These are phyloP conservation scores for Amanita muscaria DNA, from an alignment of 768 basidiomycete species.

Conservation along the genomic window DNA sequence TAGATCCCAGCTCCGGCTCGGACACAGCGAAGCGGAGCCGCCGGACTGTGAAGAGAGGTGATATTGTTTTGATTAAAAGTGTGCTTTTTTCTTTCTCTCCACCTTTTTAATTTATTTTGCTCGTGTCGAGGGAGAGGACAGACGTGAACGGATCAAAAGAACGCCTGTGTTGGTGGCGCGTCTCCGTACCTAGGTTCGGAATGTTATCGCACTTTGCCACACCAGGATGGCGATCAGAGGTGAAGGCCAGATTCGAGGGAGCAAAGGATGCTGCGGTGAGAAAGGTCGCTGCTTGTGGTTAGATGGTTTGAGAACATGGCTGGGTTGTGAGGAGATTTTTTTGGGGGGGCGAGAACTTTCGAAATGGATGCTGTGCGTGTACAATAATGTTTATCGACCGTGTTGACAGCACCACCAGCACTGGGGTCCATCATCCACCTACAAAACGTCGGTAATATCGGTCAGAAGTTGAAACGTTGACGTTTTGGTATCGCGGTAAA, in stretches of 20 bases:
- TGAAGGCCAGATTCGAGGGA: slow-evolving; percentile 69
- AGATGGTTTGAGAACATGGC: slow-evolving; percentile 71
- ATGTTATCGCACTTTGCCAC: slow-evolving; percentile 75
- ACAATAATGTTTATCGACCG: too few species aligned
- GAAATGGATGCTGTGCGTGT: too few species aligned
- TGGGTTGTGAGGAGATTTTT: slow-evolving; percentile 45
- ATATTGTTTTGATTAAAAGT: slow-evolving; percentile 67
- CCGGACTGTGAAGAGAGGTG: slow-evolving; percentile 52
- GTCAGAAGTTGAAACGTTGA: too few species aligned
- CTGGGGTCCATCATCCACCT: too few species aligned
- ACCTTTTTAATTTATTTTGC: neutral
- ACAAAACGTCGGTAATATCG: too few species aligned
- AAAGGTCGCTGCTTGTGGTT: slow-evolving; percentile 56
- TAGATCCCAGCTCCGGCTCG: slow-evolving; percentile 76
- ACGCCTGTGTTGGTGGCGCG: slow-evolving; percentile 51
- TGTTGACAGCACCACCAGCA: too few species aligned
- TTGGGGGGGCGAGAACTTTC: too few species aligned
- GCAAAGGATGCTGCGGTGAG: slow-evolving; percentile 60
- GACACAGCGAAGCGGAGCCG: slow-evolving; percentile 48
- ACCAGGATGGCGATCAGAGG: slow-evolving; percentile 45
- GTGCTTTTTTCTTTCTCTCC: slow-evolving; percentile 17
- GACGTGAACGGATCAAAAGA: slow-evolving; percentile 47
- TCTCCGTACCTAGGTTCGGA: slow-evolving; percentile 58
- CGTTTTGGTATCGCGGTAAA: too few species aligned
- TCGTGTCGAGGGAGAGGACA: slow-evolving; percentile 18